Conservation (phyloP, 192 early-diverging fungal species). For the Powellomyces hirtus region DNA sequence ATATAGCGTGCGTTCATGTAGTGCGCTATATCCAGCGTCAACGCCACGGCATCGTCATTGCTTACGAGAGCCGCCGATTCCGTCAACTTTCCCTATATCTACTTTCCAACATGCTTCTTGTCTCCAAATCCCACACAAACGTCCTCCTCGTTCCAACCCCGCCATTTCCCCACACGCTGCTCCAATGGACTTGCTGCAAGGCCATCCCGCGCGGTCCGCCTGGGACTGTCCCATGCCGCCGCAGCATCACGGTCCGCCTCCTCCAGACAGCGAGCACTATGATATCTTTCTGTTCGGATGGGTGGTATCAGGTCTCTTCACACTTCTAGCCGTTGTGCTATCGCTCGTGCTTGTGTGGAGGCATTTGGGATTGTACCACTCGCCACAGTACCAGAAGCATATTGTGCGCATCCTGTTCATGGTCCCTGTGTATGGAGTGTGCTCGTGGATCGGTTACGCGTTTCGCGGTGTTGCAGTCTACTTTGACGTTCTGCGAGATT, state of each 20-base stretch:
- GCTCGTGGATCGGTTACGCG: slow-evolving; percentile 63
- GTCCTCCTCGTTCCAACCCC: no score
- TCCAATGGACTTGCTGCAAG: background rate
- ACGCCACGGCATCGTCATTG: no score
- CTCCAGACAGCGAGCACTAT: slow-evolving; percentile 27
- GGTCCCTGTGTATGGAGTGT: slow-evolving; percentile 69
- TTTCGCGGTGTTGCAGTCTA: slow-evolving; percentile 67
- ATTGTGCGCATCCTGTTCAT: slow-evolving; percentile 61
- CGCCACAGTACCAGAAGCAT: slow-evolving; percentile 56
- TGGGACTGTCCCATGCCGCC: slow-evolving; percentile 7
- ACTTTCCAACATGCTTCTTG: no score
- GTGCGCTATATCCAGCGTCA: no score
- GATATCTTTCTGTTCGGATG: slow-evolving; percentile 17
- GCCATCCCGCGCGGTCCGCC: no score
- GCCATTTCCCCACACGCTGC: background rate
- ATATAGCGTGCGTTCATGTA: no score
- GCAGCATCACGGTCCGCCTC: slow-evolving; percentile 12
- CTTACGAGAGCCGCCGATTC: no score
- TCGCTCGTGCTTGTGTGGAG: background rate
- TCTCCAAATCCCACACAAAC: no score
- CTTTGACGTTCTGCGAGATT: slow-evolving; percentile 43
- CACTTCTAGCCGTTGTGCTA: slow-evolving; percentile 17
- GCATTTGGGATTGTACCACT: slow-evolving; percentile 31
- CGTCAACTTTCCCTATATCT: no score
- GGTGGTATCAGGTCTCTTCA: slow-evolving; percentile 28